Base-by-base conservation (phyloP, 768 basidiomycete genomes). In the Leccinum olivaceopallidum region DNA sequence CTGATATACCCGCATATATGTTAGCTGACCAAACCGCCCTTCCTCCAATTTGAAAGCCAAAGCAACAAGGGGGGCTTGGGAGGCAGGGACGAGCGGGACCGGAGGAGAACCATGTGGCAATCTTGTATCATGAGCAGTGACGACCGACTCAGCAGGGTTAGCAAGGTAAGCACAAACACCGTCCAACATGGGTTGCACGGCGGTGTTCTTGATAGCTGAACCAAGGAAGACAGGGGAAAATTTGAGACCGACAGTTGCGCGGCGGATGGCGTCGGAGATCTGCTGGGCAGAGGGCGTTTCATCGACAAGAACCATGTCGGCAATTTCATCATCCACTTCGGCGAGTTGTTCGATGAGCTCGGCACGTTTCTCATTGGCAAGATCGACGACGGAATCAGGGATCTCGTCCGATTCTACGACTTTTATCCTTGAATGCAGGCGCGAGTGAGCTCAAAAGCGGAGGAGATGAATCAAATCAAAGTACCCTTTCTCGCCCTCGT, bases 11-110 rank as follows among this genome's bases (percentile, higher is more conserved):
- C 97, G 82, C 87, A 99, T 95, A 75, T 99, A 99, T 0, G 97
- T 99, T 70, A 99, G 77, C 75, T 99, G 97, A 10, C 97, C 97
- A 71, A 92, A 99, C 24, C 92, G 83, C 5, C 96, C 95, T 78
- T 99, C 97, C 75, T 99, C 97, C 50, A 99, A 80, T 79, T 99
- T 99, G 84, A 99, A 99, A 13, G 97, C 97, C 54, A 99, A 79
- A 8, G 92, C 95, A 60, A 99, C 90, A 30, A 98, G 81, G 4
- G 95, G 93, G 0, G 92, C 92, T 30, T 86, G 83, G 0, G 92
- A 85, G 8, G 95, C 95, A 32, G 95, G 94, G 9, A 81, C 80
- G 18, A 98, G 83, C 0, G 87, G 81, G 7, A 97, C 86, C 18
- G 83, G 84, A 7, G 92, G 86, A 0, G 91, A 82, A 26, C 79